phyloP scores from a whole-genome alignment of 116 monocot species.

The Cymodocea nodosa region DNA sequence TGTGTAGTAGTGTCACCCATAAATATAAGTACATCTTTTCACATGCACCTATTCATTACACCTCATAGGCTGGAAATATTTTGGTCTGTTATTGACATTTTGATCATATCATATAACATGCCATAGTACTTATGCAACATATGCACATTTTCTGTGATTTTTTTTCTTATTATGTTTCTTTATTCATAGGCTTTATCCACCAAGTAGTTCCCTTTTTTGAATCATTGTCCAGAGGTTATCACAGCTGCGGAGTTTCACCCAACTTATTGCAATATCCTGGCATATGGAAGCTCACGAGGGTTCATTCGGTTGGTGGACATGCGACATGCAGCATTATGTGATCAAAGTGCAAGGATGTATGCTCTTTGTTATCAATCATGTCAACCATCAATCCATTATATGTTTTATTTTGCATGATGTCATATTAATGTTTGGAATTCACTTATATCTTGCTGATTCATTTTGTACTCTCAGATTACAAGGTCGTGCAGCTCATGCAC shows the following conservation, averaged over 20 bases:
- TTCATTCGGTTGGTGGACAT: constrained; percentile 59
- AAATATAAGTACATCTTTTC: no score
- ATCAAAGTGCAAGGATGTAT: constrained; percentile 48
- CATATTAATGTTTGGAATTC: not conserved
- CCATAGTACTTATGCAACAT: no score
- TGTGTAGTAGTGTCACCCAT: no score
- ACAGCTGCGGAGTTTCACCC: constrained; percentile 71
- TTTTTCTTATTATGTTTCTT: constrained; percentile 2
- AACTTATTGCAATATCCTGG: constrained; percentile 42
- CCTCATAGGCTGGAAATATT: not conserved
- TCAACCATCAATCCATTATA: not conserved
- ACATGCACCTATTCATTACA: no score
- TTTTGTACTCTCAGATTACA: constrained; percentile 33
- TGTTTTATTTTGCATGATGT: not conserved
- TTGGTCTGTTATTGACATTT: no score
- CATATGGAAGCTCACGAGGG: constrained; percentile 71
- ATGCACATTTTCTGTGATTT: not conserved
- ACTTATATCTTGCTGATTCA: not conserved
- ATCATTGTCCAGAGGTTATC: constrained; percentile 42
- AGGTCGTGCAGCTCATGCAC: constrained; percentile 23
- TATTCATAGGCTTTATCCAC: constrained; percentile 3
- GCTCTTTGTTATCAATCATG: constrained; percentile 6
- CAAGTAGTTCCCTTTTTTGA: not conserved
- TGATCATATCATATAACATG: no score
- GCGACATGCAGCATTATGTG: constrained; percentile 62